phyloP scores from a whole-genome alignment of 768 basidiomycete species.

The Boletus pseudo-olivaceus region DNA sequence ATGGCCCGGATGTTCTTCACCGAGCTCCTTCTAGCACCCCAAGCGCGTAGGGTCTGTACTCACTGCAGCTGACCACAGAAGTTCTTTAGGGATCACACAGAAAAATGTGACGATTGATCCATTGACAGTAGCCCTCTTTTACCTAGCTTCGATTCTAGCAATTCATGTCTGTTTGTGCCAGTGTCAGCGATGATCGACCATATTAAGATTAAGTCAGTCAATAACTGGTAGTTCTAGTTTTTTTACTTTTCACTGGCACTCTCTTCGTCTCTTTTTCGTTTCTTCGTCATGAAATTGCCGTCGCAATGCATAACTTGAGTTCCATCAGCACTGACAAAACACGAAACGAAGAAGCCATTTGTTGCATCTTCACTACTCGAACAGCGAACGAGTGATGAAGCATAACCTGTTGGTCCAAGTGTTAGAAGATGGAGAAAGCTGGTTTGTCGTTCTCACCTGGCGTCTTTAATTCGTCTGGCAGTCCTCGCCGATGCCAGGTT shows the following conservation, averaged over 20 bases:
- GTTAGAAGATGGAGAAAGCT: not conserved
- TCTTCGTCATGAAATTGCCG: constrained; percentile 12
- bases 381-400: constrained; percentile 66
- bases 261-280: constrained; percentile 25
- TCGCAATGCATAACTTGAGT: not conserved
- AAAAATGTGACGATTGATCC: constrained; percentile 28
- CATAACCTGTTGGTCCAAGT: constrained; percentile 41
- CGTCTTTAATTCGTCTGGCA: constrained; percentile 57
- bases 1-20: constrained; percentile 15
- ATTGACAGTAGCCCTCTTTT: constrained; percentile 26
- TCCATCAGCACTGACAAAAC: constrained; percentile 50
- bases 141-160: constrained; percentile 18
- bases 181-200: not conserved
- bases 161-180: constrained; percentile 6
- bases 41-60: constrained; percentile 31
- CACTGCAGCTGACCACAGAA: constrained; percentile 33
- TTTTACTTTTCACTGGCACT: constrained; percentile 19
- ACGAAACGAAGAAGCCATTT: constrained; percentile 98
- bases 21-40: constrained; percentile 19
- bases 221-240: constrained; percentile 12
- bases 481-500: constrained; percentile 78
- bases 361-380: constrained; percentile 80
- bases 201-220: not conserved
- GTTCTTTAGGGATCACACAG: constrained; percentile 30
- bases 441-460: constrained; percentile 38